Percentiles rank a stretch among this genome's conserved stretches.
phyloP scores from a whole-genome alignment of 140 eudicot species.

The Anethum foeniculum region DNA sequence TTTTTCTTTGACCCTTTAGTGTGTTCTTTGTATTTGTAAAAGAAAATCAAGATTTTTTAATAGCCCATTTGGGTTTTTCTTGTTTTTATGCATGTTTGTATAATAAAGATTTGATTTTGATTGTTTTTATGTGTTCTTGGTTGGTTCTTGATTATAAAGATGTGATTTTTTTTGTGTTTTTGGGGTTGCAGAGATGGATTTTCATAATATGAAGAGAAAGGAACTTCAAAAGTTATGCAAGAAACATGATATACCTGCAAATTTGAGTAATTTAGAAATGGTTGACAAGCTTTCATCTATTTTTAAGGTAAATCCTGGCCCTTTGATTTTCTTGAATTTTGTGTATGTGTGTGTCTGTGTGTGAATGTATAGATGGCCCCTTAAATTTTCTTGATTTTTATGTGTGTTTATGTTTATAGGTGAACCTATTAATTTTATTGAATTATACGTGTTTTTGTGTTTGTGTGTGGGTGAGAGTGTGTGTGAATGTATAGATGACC shows the following conservation, averaged over 20 bases:
- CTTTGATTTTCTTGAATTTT: not conserved
- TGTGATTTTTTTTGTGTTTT: not conserved
- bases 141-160: not conserved
- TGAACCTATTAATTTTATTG: not conserved
- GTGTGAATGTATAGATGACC: not conserved
- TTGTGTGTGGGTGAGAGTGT: too few relatives aligned
- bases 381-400: not conserved
- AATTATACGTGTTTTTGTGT: not conserved
- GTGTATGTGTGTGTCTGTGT: too few relatives aligned
- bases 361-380: not conserved
- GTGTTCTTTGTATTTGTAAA: too few relatives aligned
- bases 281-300: constrained; percentile 48
- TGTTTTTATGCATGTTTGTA: too few relatives aligned
- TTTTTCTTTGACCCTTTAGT: not conserved
- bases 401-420: not conserved
- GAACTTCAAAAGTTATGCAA: constrained; percentile 66
- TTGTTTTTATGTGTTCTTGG: not conserved
- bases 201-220: constrained; percentile 47
- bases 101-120: too few relatives aligned
- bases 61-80: too few relatives aligned
- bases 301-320: constrained; percentile 25
- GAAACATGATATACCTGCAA: constrained; percentile 53
- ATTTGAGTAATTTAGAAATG: constrained; percentile 54
- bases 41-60: too few relatives aligned
- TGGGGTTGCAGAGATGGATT: constrained; percentile 61